A percentile compares a stretch with the other conserved stretches of the same genome.
phyloP scores from a whole-genome alignment of 2,329 filamentous ascomycete genomes.

The Helotiales sp. region DNA sequence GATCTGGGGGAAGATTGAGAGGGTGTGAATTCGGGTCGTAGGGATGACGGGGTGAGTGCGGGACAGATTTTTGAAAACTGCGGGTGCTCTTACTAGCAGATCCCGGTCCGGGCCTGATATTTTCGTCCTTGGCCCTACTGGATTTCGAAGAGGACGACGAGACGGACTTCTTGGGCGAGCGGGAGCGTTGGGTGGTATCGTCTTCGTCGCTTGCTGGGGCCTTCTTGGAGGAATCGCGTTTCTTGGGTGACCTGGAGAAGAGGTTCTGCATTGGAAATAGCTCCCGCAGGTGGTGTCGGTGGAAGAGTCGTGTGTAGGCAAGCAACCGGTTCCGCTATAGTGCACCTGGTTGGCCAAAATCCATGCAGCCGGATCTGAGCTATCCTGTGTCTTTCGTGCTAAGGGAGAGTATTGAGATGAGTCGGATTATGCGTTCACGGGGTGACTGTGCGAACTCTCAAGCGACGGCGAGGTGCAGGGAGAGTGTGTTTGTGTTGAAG shows the following conservation, averaged over 20 bases:
- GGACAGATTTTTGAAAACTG: constrained; percentile 28
- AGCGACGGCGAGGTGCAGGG: not conserved
- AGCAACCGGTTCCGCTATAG: constrained; percentile 15
- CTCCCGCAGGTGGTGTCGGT: constrained; percentile 8
- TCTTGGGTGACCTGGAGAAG: constrained; percentile 37
- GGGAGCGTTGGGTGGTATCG: constrained; percentile 25
- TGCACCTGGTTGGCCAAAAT: constrained; percentile 20
- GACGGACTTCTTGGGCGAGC: constrained; percentile 34
- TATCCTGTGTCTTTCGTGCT: not conserved
- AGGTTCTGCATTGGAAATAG: constrained; percentile 35
- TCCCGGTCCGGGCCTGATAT: constrained; percentile 28
- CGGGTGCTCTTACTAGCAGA: constrained; percentile 32
- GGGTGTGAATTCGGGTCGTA: constrained; percentile 76
- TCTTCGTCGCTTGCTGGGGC: constrained; percentile 30
- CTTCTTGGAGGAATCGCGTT: constrained; percentile 33
- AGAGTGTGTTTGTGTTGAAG: not conserved
- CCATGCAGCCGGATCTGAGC: constrained; percentile 12
- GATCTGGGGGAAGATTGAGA: constrained; percentile 85
- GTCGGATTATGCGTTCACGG: not conserved
- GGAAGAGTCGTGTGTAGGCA: constrained; percentile 5
- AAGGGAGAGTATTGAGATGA: not conserved
- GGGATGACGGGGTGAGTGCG: constrained; percentile 39
- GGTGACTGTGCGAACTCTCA: not conserved
- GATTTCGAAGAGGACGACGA: constrained; percentile 22
- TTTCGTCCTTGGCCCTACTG: constrained; percentile 31